Evolutionary conservation across 2,329 filamentous ascomycete species (phyloP).

Genomic region (Xylariaceae sp.): DNA sequence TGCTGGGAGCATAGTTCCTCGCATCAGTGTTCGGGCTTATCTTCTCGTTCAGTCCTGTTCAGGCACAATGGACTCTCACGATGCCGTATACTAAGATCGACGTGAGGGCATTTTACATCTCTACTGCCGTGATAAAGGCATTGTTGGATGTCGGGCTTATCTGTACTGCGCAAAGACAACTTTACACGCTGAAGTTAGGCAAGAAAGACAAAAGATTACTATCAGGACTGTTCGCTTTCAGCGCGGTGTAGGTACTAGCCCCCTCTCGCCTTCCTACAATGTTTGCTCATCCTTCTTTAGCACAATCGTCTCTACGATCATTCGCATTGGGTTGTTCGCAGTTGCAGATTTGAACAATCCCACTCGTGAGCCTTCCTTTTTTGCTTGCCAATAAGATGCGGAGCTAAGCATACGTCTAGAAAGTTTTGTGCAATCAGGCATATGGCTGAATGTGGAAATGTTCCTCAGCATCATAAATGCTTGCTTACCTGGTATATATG

Average conservation of each 20-base stretch:
- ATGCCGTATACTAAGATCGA: conserved; percentile 1
- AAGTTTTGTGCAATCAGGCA: neutral
- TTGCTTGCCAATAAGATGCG: neutral
- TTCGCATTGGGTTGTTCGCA: neutral
- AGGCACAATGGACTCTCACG: neutral
- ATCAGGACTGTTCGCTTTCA: neutral
- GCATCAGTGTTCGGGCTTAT: neutral
- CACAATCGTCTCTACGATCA: neutral
- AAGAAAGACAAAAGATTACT: neutral
- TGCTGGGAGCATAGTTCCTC: neutral
- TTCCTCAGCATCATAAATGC: neutral
- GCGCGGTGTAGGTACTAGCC: neutral
- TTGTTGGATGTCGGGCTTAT: neutral
- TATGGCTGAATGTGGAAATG: conserved; percentile 1
- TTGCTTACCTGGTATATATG: neutral
- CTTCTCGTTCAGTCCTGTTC: conserved; percentile 1
- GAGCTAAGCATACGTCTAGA: neutral
- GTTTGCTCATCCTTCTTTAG: neutral
- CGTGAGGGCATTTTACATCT: neutral
- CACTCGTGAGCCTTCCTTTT: neutral
- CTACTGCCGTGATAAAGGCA: neutral
- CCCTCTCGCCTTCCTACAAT: neutral
- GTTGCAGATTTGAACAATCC: neutral
- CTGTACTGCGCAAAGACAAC: neutral
- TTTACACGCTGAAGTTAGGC: too few species aligned